Conservation (phyloP, 306 rosid species). For the Quercus gilva region DNA sequence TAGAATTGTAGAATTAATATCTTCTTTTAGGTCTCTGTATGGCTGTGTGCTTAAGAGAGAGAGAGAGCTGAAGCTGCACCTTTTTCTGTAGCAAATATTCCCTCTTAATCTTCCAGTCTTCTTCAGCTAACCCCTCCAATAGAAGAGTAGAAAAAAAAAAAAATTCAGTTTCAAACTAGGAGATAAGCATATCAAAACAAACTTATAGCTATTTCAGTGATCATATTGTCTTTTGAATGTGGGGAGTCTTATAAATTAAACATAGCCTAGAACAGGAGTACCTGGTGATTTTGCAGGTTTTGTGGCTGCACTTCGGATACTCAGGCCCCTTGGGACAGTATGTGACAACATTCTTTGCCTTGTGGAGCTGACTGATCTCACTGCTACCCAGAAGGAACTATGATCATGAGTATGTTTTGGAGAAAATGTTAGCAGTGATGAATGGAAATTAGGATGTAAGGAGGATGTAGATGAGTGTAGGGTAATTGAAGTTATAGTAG, state of each 20-base stretch:
- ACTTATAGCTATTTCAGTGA: not conserved
- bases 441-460: constrained; percentile 36
- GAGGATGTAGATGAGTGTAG: constrained; percentile 52
- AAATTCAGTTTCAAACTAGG: constrained; percentile 11
- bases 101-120: constrained; percentile 93
- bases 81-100: constrained; percentile 65
- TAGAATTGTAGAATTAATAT: not conserved
- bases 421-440: constrained; percentile 34
- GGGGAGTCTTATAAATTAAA: not conserved
- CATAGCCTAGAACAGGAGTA: constrained; percentile 21
- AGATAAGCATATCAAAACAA: not conserved
- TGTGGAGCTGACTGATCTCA: constrained; percentile 37
- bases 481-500: constrained; percentile 53
- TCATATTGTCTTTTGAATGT: constrained; percentile 16
- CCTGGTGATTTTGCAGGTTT: constrained; percentile 91
- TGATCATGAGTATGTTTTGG: constrained; percentile 40
- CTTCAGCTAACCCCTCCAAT: constrained; percentile 78
- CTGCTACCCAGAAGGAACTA: constrained; percentile 34
- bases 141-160: constrained; percentile 12
- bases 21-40: not conserved
- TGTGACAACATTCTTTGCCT: constrained; percentile 31
- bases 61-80: constrained; percentile 35
- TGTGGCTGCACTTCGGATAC: constrained; percentile 66
- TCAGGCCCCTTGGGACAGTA: constrained; percentile 44
- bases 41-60: constrained; percentile 4